Base-by-base conservation (phyloP, 2,329 filamentous ascomycete species). In the Calycina marina region DNA sequence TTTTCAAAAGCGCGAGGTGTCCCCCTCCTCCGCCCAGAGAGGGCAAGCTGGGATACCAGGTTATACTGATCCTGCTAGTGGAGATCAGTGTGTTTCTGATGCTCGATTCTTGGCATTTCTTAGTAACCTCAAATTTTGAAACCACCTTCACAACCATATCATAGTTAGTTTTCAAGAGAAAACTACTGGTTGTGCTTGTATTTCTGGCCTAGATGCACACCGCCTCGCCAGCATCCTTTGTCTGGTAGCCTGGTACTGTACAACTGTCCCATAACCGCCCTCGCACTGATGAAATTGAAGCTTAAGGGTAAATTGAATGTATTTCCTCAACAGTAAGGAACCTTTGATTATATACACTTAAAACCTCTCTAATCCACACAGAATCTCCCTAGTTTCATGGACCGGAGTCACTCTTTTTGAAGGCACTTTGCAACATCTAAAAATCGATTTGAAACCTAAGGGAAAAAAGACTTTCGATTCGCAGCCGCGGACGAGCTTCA, bases 1-100 rank as follows among this genome's bases (percentile, higher is more conserved):
- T 20, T 40, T 38, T 25, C 29, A 38, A 17, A 30, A 38, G n/a
- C 38, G 38, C 22, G 16, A 38, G 25, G 14, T 35, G 22, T 40
- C n/a, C n/a, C n/a, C n/a, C n/a, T n/a, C n/a, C n/a, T n/a, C n/a
- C n/a, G n/a, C 38, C 12, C 35, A 38, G 25, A 32, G 27, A 30
- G 35, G 13, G 18, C 29, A 16, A 26, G 16, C 13, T 5, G 18
- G 18, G 20, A 13, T 34, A 16, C 26, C 30, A 34, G 30, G 25
- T 12, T 39, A 35, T 13, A 22, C n/a, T 22, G n/a, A 6, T 8
- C 20, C 6, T 22, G 20, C 20, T 8, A 6, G 6, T 8, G 20
- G n/a, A 22, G 20, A 22, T 22, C 20, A 22, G n/a, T n/a, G 20
- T 6, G 6, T 6, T 22, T 22, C 20, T 22, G 6, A 22, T 22